A percentile compares a stretch with the other conserved stretches of the same genome.
These are phyloP conservation scores for Zancudomyces culisetae DNA, from an alignment of 371 early-diverging fungal genomes.

Conservation along the genomic window DNA sequence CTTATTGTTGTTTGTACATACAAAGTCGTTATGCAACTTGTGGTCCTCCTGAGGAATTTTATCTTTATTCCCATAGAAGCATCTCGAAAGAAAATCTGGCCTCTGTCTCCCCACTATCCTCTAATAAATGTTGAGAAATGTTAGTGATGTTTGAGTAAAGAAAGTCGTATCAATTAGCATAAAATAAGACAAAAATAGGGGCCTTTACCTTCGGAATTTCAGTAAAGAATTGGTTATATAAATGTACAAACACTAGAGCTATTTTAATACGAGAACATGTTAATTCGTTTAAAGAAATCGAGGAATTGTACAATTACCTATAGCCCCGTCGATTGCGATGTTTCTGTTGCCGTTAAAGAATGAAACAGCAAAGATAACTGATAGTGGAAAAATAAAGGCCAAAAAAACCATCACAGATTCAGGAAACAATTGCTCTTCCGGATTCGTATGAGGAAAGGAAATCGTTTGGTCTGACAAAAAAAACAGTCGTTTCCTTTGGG, in stretches of 20 bases:
- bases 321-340: constrained; percentile 20
- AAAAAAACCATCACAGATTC: constrained; percentile 35
- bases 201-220: background rate
- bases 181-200: background rate
- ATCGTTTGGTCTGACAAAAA: constrained; percentile 44
- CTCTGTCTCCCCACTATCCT: constrained; percentile 55
- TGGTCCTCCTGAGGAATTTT: constrained; percentile 30
- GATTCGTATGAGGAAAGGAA: constrained; percentile 34
- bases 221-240: background rate
- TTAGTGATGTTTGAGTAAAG: constrained; percentile 16
- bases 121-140: constrained; percentile 47
- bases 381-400: constrained; percentile 30
- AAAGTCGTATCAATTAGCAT: background rate
- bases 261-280: background rate
- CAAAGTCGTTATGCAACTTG: constrained; percentile 29
- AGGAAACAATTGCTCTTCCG: constrained; percentile 29
- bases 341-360: constrained; percentile 27
- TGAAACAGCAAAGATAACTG: constrained; percentile 26
- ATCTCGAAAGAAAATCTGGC: constrained; percentile 77
- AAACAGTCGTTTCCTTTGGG: constrained; percentile 26
- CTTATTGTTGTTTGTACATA: constrained; percentile 35
- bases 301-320: background rate
- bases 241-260: background rate
- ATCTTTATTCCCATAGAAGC: constrained; percentile 35
- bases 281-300: background rate